phyloP scores from a whole-genome alignment of 495 filamentous ascomycete genomes.

The Letharia columbiana region DNA sequence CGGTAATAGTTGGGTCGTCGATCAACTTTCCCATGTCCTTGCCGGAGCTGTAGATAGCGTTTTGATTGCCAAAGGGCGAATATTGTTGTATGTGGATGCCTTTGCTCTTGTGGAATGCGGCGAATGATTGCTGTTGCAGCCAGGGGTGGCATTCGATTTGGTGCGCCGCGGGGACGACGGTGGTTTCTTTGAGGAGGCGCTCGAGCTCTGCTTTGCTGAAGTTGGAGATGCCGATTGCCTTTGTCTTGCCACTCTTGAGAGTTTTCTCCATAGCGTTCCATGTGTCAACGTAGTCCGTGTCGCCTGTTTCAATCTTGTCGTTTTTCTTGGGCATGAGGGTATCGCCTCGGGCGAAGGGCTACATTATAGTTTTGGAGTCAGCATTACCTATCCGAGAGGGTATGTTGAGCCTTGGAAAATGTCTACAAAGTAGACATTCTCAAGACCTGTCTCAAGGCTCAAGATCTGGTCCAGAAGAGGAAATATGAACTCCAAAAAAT shows the following conservation, averaged over 20 bases:
- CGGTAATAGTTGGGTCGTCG: constrained; percentile 50
- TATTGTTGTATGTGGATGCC: constrained; percentile 56
- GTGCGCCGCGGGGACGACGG: constrained; percentile 55
- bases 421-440: too few species aligned
- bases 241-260: constrained; percentile 45
- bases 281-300: constrained; percentile 47
- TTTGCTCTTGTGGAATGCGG: constrained; percentile 41
- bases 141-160: constrained; percentile 55
- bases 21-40: constrained; percentile 47
- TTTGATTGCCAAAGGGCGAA: constrained; percentile 65
- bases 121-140: constrained; percentile 49
- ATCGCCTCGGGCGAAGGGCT: constrained; percentile 35
- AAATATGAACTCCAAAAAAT: too few species aligned
- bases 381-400: too few species aligned
- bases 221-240: constrained; percentile 70
- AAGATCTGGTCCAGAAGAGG: too few species aligned
- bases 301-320: constrained; percentile 37
- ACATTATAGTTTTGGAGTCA: too few species aligned
- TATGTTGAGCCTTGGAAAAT: too few species aligned
- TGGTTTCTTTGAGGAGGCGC: constrained; percentile 51
- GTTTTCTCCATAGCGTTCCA: constrained; percentile 59
- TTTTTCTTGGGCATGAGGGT: constrained; percentile 34
- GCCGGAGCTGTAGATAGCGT: constrained; percentile 47
- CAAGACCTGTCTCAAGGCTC: too few species aligned
- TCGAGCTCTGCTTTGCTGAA: constrained; percentile 63